phyloP scores from a whole-genome alignment of 257 asterid genomes.

The Linderniella brevidens region DNA sequence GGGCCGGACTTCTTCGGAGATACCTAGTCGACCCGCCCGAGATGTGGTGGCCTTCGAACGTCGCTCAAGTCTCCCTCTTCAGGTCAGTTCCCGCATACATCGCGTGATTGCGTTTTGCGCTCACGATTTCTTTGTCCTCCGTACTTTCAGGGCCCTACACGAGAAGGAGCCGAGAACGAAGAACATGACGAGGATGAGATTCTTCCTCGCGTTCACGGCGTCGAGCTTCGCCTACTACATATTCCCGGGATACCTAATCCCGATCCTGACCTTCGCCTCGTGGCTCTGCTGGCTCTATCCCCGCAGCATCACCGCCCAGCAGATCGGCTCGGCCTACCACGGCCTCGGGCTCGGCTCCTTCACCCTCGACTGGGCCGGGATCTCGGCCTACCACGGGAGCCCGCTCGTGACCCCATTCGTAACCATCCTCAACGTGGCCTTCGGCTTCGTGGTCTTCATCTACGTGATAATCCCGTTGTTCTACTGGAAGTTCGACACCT shows the following conservation, averaged over 20 bases:
- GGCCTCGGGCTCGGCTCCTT: slow-evolving; percentile 98
- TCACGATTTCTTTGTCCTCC: no score
- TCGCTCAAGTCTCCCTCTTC: slow-evolving; percentile 92
- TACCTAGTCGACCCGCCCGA: slow-evolving; percentile 89
- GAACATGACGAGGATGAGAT: slow-evolving; percentile 71
- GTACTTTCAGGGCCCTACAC: slow-evolving; percentile 73
- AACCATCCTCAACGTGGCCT: slow-evolving; percentile 58
- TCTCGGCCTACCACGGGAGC: slow-evolving; percentile 95
- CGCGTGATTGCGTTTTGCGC: no score
- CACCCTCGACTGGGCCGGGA: slow-evolving; percentile 99
- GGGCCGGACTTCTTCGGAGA: slow-evolving; percentile 95
- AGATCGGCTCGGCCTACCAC: slow-evolving; percentile 85
- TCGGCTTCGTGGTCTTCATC: slow-evolving; percentile 79
- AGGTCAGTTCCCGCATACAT: slow-evolving; percentile 23
- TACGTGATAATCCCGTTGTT: slow-evolving; percentile 81
- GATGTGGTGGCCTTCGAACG: slow-evolving; percentile 99
- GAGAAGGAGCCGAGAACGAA: slow-evolving; percentile 57
- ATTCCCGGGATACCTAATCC: slow-evolving; percentile 84
- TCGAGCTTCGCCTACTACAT: slow-evolving; percentile 69
- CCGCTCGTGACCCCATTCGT: slow-evolving; percentile 84
- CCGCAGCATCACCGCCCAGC: slow-evolving; percentile 83
- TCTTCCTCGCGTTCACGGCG: slow-evolving; percentile 59
- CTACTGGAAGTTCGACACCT: slow-evolving; percentile 88
- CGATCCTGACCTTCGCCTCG: slow-evolving; percentile 77
- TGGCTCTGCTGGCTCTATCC: slow-evolving; percentile 99